Evolutionary conservation across 352 stramenopile genomes (phyloP), one percentile per base, ranked within the genome.

Genomic region (Pythium pyrilobum): DNA sequence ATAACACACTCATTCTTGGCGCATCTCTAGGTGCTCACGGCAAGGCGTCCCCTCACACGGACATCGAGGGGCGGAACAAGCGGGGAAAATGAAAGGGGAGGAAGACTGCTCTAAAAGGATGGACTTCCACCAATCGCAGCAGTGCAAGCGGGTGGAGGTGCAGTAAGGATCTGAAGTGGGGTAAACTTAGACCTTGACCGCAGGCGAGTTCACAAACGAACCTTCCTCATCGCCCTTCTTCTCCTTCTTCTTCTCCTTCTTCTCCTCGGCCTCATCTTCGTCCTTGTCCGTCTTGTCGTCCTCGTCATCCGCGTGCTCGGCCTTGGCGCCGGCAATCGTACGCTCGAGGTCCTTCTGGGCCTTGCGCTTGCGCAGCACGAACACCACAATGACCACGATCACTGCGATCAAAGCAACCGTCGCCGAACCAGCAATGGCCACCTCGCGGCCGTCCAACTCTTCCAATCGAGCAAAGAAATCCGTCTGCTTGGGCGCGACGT

Each of bases 121-220:
- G n/a, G n/a, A n/a, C n/a, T n/a, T n/a, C n/a, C n/a, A n/a, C n/a
- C n/a, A n/a, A n/a, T n/a, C n/a, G n/a, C n/a, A n/a, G n/a, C n/a
- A n/a, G n/a, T n/a, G n/a, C n/a, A n/a, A n/a, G n/a, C n/a, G n/a
- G n/a, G n/a, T n/a, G n/a, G n/a, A n/a, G n/a, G n/a, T n/a, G n/a
- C n/a, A n/a, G n/a, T n/a, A n/a, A n/a, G n/a, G n/a, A n/a, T n/a
- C n/a, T n/a, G n/a, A n/a, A n/a, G n/a, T 37, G 32, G 32, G 32
- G 32, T 9, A 37, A 15, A 2, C 25, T 62, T 67, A 67, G 34
- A 67, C 80, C 59, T 78, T 77, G 56, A 89, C 77, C 27, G 81
- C 79, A 32, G 81, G 81, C 29, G 81, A 92, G 75, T 92, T 92
- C 25, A 92, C 81, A 31, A 92, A 92, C 45, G 79, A 87, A 27